A percentile compares a stretch with the other conserved stretches of the same genome.
Evolutionary conservation across 2,329 filamentous ascomycete species (phyloP).

Genomic region (Colletotrichum truncatum): DNA sequence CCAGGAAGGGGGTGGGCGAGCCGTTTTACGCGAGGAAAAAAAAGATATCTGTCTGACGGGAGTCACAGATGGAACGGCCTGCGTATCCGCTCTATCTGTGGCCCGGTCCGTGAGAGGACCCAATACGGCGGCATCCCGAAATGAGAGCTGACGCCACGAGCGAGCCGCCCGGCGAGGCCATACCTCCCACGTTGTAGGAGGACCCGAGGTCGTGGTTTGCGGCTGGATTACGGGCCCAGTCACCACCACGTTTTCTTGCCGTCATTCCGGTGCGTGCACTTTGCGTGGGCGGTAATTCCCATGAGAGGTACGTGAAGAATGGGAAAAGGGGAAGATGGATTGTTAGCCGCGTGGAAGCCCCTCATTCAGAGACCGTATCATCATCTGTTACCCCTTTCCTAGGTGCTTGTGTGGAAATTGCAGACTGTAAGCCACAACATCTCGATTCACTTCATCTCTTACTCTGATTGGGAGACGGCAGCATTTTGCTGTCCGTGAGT

Average conservation of each 20-base stretch:
- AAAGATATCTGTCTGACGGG: not conserved
- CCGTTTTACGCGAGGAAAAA: too few relatives aligned
- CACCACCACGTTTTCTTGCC: not conserved
- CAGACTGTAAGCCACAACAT: not conserved
- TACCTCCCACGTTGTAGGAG: not conserved
- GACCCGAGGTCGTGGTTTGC: not conserved
- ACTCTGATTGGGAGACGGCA: not conserved
- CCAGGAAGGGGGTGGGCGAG: too few relatives aligned
- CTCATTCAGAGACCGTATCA: conserved; percentile 1
- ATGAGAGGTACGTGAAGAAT: not conserved
- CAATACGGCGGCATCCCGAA: not conserved
- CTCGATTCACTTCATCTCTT: not conserved
- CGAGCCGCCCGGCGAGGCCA: conserved; percentile 4
- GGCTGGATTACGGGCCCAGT: not conserved
- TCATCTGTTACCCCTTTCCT: not conserved
- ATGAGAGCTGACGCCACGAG: conserved; percentile 16
- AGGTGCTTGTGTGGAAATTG: conserved; percentile 16
- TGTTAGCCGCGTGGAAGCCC: not conserved
- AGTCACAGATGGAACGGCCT: not conserved
- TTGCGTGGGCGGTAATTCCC: too few relatives aligned
- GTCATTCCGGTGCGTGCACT: too few relatives aligned
- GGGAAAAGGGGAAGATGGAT: not conserved
- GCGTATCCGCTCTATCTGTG: too few relatives aligned
- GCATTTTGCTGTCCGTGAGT: not conserved
- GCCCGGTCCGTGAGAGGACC: too few relatives aligned